Evolutionary conservation across 345 rosid species (phyloP).

Genomic region (Brassica rapa): DNA sequence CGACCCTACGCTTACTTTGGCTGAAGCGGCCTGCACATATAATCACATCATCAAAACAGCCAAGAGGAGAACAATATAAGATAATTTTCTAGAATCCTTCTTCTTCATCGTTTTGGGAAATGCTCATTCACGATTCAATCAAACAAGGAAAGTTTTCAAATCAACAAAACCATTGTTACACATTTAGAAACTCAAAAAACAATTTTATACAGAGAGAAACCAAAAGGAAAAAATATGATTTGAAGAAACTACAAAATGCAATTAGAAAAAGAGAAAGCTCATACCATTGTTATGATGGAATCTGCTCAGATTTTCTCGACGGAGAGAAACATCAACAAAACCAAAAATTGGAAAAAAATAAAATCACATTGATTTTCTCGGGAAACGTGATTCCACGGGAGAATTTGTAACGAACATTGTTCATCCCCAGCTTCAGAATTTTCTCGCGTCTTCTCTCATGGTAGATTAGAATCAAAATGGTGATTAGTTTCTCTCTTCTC

Average conservation of each 20-base stretch:
- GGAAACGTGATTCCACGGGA: conserved; percentile 8
- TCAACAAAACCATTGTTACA: background rate
- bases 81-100: background rate
- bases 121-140: background rate
- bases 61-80: background rate
- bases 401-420: background rate
- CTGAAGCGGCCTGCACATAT: conserved; percentile 58
- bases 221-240: background rate
- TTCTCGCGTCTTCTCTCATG: conserved; percentile 5
- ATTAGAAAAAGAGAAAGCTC: conserved; percentile 20
- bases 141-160: background rate
- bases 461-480: background rate
- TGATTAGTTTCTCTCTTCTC: conserved; percentile 13
- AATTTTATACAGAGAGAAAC: background rate
- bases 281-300: conserved; percentile 30
- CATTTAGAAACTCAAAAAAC: background rate
- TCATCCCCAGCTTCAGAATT: conserved; percentile 11
- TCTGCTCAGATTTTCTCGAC: conserved; percentile 1
- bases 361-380: conserved; percentile 5
- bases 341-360: background rate
- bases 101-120: background rate
- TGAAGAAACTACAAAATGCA: background rate
- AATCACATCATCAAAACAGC: conserved; percentile 2
- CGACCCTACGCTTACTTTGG: conserved; percentile 64
- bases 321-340: conserved; percentile 12